Evolutionary conservation across 192 early-diverging fungal species (phyloP).

Genomic region (Gamsiella multidivaricata): DNA sequence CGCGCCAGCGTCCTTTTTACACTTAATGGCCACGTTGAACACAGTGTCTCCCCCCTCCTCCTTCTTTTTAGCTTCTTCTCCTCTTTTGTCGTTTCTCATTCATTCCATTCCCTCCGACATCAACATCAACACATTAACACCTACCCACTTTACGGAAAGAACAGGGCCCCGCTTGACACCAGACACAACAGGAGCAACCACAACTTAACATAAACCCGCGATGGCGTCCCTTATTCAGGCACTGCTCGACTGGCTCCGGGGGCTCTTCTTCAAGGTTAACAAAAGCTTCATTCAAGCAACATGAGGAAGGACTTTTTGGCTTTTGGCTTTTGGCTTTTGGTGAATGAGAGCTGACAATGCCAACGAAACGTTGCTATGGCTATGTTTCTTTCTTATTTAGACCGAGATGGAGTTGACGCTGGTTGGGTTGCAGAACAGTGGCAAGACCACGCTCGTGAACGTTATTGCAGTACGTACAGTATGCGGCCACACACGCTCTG

Average conservation of each 20-base stretch:
- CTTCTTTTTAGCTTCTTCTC: conserved; percentile 11
- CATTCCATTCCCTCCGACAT: not conserved
- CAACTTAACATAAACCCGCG: too few relatives aligned
- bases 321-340: too few relatives aligned
- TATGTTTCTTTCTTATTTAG: conserved; percentile 19
- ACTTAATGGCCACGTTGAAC: too few relatives aligned
- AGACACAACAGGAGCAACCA: too few relatives aligned
- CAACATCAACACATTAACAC: not conserved
- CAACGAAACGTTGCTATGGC: not conserved
- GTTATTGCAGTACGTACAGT: conserved; percentile 87
- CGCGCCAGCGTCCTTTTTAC: too few relatives aligned
- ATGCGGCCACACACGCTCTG: too few relatives aligned
- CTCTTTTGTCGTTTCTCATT: not conserved
- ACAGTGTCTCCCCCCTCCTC: too few relatives aligned
- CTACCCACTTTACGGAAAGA: not conserved
- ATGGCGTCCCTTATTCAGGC: conserved; percentile 71
- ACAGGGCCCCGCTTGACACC: too few relatives aligned
- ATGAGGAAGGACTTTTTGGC: too few relatives aligned
- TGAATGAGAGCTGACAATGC: not conserved
- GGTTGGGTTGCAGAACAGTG: conserved; percentile 88
- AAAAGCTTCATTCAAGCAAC: not conserved
- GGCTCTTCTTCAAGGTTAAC: conserved; percentile 88
- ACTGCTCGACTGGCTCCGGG: conserved; percentile 77
- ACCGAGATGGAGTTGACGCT: conserved; percentile 91
- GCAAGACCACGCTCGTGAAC: conserved; percentile 88